Evolutionary conservation across 73 alveolate species (phyloP).

Genomic region (Blepharisma stoltei): DNA sequence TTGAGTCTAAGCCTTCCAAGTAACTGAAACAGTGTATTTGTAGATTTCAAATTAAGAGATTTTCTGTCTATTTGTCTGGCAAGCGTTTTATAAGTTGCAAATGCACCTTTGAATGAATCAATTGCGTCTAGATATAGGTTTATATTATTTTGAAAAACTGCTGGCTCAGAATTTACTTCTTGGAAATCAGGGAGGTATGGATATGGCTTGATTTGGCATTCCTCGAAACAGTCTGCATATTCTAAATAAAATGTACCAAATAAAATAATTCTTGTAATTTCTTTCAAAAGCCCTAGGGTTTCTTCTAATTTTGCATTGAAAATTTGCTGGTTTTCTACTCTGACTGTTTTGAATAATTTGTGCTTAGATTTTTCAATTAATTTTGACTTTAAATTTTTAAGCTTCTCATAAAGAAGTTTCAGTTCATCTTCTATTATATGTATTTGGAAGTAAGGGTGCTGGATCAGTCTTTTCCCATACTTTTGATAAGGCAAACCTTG

Average conservation of each 20-base stretch:
- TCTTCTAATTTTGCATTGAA: constrained; percentile 26
- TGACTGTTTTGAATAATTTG: background rate
- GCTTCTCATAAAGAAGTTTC: constrained; percentile 1
- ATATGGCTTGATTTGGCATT: background rate
- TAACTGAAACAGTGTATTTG: background rate
- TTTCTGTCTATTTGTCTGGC: background rate
- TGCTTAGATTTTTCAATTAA: background rate
- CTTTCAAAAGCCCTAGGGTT: constrained; percentile 1
- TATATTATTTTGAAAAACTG: background rate
- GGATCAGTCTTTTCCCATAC: constrained; percentile 7
- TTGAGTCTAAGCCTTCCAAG: background rate
- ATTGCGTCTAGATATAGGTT: background rate
- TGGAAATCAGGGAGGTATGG: background rate
- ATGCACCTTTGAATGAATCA: constrained; percentile 18
- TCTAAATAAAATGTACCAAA: background rate
- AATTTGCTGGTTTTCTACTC: background rate
- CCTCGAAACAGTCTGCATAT: background rate
- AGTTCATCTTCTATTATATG: constrained; percentile 25
- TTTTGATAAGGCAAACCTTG: background rate
- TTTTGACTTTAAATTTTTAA: background rate
- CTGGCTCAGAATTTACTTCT: background rate
- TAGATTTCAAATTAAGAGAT: background rate
- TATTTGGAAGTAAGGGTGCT: constrained; percentile 9
- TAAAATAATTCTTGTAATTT: background rate
- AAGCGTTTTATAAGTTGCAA: constrained; percentile 14